phyloP scores from a whole-genome alignment of 345 rosid genomes.

The Noccaea caerulescens region DNA sequence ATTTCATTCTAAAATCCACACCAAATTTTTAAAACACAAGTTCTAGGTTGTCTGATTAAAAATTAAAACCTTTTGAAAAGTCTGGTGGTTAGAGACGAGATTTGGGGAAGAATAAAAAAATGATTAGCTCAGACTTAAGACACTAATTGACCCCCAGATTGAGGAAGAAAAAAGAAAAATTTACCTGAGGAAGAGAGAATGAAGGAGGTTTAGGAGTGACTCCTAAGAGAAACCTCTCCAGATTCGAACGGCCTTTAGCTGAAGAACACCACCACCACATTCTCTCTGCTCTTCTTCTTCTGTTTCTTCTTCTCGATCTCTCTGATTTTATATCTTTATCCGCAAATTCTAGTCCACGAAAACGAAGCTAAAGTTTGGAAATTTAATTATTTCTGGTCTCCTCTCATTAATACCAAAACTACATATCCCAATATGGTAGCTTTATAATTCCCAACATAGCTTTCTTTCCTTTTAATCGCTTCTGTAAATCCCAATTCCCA shows the following conservation, averaged over 20 bases:
- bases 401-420: constrained; percentile 26
- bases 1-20: constrained; percentile 21
- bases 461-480: constrained; percentile 28
- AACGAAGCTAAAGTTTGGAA: constrained; percentile 5
- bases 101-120: constrained; percentile 16
- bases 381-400: constrained; percentile 34
- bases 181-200: constrained; percentile 39
- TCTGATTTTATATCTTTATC: constrained; percentile 23
- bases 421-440: constrained; percentile 39
- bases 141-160: constrained; percentile 4
- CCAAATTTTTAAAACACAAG: constrained; percentile 12
- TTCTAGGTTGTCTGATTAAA: constrained; percentile 33
- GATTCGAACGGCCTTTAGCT: constrained; percentile 43
- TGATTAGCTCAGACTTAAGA: not conserved
- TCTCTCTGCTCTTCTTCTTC: constrained; percentile 3
- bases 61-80: not conserved
- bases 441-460: constrained; percentile 31
- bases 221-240: constrained; percentile 44
- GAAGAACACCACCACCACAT: constrained; percentile 49
- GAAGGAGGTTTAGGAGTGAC: constrained; percentile 46
- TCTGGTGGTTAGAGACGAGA: constrained; percentile 21
- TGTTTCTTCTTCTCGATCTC: constrained; percentile 18
- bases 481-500: constrained; percentile 31
- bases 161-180: not conserved
- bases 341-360: constrained; percentile 3